Base-by-base conservation (phyloP, 371 early-diverging fungal species). In the Mortierella polycephala region DNA sequence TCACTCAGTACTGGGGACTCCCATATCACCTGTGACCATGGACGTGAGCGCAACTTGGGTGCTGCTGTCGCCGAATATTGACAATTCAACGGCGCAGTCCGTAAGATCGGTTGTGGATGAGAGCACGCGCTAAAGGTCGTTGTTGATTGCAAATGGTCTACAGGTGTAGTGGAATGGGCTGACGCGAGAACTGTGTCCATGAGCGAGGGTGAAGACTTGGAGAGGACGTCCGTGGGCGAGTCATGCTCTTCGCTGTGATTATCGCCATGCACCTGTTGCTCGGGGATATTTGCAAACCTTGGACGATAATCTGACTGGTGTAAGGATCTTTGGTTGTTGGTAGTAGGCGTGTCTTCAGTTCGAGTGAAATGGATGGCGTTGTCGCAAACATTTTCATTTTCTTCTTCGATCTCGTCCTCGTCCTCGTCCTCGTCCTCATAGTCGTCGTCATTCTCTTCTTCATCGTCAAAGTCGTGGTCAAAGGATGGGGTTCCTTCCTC, bases 11-110 rank as follows among this genome's bases (percentile, higher is more conserved):
- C 42, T 0, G 76, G 76, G 6, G 71, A 76, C 30, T 76, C 71
- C 76, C 71, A 76, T 21, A 76, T 76, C 8, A 76, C 76, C 41
- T 76, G 76, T 1, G 71, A 76, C 71, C 76, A 76, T 8, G 76
- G 76, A 5, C 71, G 62, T 9, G 40, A 50, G 30, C 60, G 60
- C 1, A 63, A 53, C 13, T 30, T 45, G n/a, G 57, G 13, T 13
- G 57, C 13, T 0, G 51, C 20, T 51, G 57, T 37, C 23, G n/a
- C 12, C 44, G 30, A 2, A 4, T 30, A 30, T 30, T 30, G 30
- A 30, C 30, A 30, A 30, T 30, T 30, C 30, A 30, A 30, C 30
- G 30, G 30, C 30, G 44, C 20, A 14, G 13, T 16, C 11, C 37
- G 64, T 12, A 53, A 18, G 10, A 53, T 52, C 0, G 56, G 56